phyloP scores from a whole-genome alignment of 2,329 filamentous ascomycete genomes.

The Alternaria incomplexa region DNA sequence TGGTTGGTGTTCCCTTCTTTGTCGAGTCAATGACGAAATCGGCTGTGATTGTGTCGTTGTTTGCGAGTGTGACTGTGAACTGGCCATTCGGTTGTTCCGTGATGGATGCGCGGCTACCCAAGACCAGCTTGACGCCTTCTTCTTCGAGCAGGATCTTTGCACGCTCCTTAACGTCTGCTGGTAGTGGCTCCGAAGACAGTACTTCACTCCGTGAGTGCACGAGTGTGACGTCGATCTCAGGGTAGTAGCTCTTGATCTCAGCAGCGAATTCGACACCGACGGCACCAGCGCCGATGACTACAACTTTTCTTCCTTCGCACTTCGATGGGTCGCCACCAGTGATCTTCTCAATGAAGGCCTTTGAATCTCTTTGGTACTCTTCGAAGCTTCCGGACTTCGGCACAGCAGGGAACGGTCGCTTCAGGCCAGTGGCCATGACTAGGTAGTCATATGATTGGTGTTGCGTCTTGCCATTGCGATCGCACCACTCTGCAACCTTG shows the following conservation, averaged over 20 bases:
- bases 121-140: constrained; percentile 68
- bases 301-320: constrained; percentile 57
- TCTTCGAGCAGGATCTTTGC: constrained; percentile 65
- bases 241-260: constrained; percentile 73
- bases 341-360: constrained; percentile 62
- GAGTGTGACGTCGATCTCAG: constrained; percentile 70
- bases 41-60: constrained; percentile 58
- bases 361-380: constrained; percentile 68
- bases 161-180: constrained; percentile 70
- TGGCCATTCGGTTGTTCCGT: constrained; percentile 34
- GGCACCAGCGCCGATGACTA: constrained; percentile 79
- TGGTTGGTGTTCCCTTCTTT: constrained; percentile 67
- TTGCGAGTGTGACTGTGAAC: constrained; percentile 54
- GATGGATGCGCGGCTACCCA: constrained; percentile 64
- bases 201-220: constrained; percentile 75
- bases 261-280: constrained; percentile 84
- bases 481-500: constrained; percentile 64
- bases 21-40: constrained; percentile 74
- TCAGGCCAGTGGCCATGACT: constrained; percentile 73
- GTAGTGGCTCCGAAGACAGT: constrained; percentile 74
- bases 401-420: constrained; percentile 73
- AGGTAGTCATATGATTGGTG: constrained; percentile 71
- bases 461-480: constrained; percentile 57
- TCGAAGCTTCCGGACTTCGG: constrained; percentile 69
- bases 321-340: constrained; percentile 36